Conservation (phyloP, 805 yeast genomes). For the Jamesozyma piceae region DNA sequence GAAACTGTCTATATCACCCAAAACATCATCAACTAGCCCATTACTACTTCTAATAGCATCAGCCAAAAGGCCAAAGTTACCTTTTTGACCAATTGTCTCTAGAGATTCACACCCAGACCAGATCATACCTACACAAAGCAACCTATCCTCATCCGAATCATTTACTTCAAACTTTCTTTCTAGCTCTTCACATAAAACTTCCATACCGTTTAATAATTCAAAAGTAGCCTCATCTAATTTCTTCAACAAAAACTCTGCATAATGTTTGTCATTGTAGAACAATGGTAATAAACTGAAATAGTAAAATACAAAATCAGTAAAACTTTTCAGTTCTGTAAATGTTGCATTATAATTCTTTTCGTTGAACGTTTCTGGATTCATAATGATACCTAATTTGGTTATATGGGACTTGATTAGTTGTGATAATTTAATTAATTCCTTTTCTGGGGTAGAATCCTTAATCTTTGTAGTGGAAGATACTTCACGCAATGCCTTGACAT, state of each 20-base stretch:
- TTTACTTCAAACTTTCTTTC: constrained; percentile 15
- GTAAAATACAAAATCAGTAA: constrained; percentile 22
- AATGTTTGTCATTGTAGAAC: constrained; percentile 18
- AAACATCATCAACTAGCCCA: constrained; percentile 48
- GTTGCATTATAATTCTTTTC: constrained; percentile 17
- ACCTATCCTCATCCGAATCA: constrained; percentile 33
- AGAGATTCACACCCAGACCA: constrained; percentile 61
- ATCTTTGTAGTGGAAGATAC: constrained; percentile 21
- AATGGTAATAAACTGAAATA: constrained; percentile 22
- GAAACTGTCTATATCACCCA: constrained; percentile 65
- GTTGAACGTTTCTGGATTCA: constrained; percentile 19
- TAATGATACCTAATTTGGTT: constrained; percentile 47
- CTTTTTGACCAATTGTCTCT: constrained; percentile 35
- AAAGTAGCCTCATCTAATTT: constrained; percentile 15
- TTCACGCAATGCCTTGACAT: constrained; percentile 10
- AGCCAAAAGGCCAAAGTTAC: constrained; percentile 46
- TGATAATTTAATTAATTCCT: constrained; percentile 50
- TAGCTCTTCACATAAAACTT: constrained; percentile 16
- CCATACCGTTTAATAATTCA: constrained; percentile 18
- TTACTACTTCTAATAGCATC: constrained; percentile 30
- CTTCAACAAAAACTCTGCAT: constrained; percentile 16
- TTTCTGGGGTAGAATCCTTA: constrained; percentile 20
- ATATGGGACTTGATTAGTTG: constrained; percentile 61
- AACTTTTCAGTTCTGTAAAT: constrained; percentile 22
- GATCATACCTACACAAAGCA: constrained; percentile 54